Base-by-base conservation (phyloP, 768 basidiomycete species). In the Naematelia encephala region DNA sequence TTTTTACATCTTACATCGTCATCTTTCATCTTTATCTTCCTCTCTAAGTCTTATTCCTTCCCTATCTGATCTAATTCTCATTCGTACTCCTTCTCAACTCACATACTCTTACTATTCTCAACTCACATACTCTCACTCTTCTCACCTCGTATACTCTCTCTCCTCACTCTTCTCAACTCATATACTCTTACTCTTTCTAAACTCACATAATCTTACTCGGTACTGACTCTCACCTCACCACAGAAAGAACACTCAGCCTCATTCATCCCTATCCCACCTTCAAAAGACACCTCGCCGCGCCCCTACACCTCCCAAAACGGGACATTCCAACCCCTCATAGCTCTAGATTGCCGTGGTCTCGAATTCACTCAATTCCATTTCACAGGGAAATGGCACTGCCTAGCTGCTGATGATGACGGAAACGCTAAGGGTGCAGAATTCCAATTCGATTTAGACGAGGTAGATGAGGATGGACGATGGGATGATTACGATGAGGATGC, bases 401-500 rank as follows among this genome's bases (percentile, higher is more conserved):
- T 47, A 13, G 50, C 61, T 2, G 43, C 26, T 11, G 30, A 25
- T 3, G 30, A 58, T 8, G 48, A 39, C 1, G 62, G 59, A 42
- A 43, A 25, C 16, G 23, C 5, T 12, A 12, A 47, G 8, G 46
- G 46, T 27, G 50, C 21, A 16, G 34, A 46, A 12, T 77, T 77
- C 54, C 64, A 66, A 13, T 69, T 75, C 52, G 74, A 77, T 57
- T 61, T 72, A 57, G 70, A 72, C 44, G 69, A 68, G 27, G 51
- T 57, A 34, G 59, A 52, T 12, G 73, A 71, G 46, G 75, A 70
- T 29, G 70, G 63, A 19, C 30, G 76, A 45, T 77, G 74, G 74
- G 76, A 77, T 59, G 76, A 77, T 64, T 77, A 77, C 58, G 76
- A 77, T 59, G 76, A 75, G 62, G 66, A 65, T 46, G 62, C 64